A percentile compares a stretch with the other conserved stretches of the same genome.
phyloP scores from a whole-genome alignment of 2,329 filamentous ascomycete genomes.

The Dryadomyces quercus-mongolicae region DNA sequence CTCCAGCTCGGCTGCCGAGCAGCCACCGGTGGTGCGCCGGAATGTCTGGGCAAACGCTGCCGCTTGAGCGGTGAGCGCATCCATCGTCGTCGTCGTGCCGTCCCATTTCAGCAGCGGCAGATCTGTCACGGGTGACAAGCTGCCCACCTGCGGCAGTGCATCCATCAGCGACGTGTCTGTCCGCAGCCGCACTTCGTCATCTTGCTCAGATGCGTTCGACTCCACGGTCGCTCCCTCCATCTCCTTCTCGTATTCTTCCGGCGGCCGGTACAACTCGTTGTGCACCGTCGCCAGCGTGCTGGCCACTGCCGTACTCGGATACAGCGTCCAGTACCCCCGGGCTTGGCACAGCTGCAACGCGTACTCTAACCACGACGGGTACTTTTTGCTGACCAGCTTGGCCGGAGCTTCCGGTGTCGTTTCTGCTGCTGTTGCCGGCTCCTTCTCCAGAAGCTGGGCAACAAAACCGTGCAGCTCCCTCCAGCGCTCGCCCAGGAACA shows the following conservation, averaged over 20 bases:
- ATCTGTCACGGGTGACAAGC: conserved; percentile 29
- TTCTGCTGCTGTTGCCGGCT: conserved; percentile 16
- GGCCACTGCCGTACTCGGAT: conserved; percentile 50
- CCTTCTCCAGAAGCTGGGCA: conserved; percentile 42
- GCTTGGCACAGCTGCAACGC: conserved; percentile 63
- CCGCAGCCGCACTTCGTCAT: conserved; percentile 19
- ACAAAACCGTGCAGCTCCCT: conserved; percentile 72
- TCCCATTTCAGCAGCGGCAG: conserved; percentile 54
- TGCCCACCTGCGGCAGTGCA: conserved; percentile 30
- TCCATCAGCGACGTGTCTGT: conserved; percentile 34
- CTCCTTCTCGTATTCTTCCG: conserved; percentile 50
- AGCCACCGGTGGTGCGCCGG: conserved; percentile 54
- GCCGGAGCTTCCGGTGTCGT: conserved; percentile 18
- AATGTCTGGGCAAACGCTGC: conserved; percentile 46
- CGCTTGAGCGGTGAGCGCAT: conserved; percentile 30
- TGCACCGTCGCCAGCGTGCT: conserved; percentile 60
- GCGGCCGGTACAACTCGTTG: conserved; percentile 57
- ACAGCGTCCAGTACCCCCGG: conserved; percentile 67
- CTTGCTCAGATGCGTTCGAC: neutral
- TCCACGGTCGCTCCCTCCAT: conserved; percentile 9
- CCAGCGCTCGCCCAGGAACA: conserved; percentile 84
- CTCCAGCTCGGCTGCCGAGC: conserved; percentile 26
- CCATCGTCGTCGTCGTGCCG: conserved; percentile 33
- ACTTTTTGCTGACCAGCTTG: conserved; percentile 53
- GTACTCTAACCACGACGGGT: conserved; percentile 70